phyloP scores from a whole-genome alignment of 2,329 filamentous ascomycete species.

The Camptophora hylomeconis region DNA sequence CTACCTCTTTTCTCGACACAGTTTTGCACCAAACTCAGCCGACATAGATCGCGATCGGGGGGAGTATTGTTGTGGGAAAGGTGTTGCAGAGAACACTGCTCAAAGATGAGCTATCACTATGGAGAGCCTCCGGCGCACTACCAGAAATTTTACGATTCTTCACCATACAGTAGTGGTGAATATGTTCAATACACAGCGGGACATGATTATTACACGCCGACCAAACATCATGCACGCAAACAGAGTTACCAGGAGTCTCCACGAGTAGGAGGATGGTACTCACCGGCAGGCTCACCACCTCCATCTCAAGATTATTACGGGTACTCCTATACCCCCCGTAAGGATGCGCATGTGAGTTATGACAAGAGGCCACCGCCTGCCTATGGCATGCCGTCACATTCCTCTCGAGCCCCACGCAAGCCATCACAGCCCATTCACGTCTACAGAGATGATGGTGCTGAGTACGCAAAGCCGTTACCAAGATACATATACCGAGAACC shows the following conservation, averaged over 20 bases:
- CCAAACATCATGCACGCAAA: conserved; percentile 43
- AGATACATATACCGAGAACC: conserved; percentile 33
- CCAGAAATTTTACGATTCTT: conserved; percentile 25
- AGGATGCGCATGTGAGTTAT: conserved; percentile 56
- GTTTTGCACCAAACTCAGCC: too few species aligned
- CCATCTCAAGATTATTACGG: conserved; percentile 34
- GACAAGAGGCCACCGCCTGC: conserved; percentile 24
- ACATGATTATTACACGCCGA: conserved; percentile 20
- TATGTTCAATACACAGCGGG: conserved; percentile 18
- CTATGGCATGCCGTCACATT: conserved; percentile 21
- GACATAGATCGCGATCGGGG: conserved; percentile 16
- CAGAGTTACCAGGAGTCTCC: conserved; percentile 39
- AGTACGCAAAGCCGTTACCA: conserved; percentile 37
- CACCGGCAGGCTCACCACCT: conserved; percentile 29
- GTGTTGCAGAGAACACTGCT: conserved; percentile 3
- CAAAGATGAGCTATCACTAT: conserved; percentile 17
- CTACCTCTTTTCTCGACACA: too few species aligned
- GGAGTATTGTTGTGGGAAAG: conserved; percentile 11
- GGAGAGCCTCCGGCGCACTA: conserved; percentile 16
- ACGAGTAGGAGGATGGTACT: conserved; percentile 25
- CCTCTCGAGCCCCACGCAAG: conserved; percentile 25
- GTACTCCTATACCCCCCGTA: conserved; percentile 38
- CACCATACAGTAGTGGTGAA: conserved; percentile 15
- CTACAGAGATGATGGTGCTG: conserved; percentile 38
- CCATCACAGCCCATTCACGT: conserved; percentile 42